Conservation (phyloP, 2,329 filamentous ascomycete genomes). For the Apiospora hydei region DNA sequence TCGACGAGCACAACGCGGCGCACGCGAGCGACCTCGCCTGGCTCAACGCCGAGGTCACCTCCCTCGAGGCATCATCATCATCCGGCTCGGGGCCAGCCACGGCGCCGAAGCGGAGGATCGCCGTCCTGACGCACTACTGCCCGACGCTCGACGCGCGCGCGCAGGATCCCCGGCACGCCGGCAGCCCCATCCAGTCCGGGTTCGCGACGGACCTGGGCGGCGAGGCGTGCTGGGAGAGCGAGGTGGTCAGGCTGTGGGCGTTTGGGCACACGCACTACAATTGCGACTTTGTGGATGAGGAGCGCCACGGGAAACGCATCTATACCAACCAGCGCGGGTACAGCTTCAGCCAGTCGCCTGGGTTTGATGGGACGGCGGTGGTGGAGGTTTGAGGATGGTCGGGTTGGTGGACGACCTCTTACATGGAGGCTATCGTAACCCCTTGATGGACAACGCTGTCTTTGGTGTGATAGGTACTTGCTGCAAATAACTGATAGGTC, state of each 20-base stretch:
- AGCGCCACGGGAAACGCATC: constrained; percentile 40
- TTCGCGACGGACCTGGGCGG: constrained; percentile 50
- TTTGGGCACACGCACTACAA: constrained; percentile 60
- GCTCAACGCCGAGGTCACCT: constrained; percentile 48
- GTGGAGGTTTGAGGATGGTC: constrained; percentile 7
- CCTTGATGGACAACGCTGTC: too few species aligned
- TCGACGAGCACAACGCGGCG: constrained; percentile 45
- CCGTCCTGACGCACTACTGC: constrained; percentile 53
- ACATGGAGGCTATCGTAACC: not conserved
- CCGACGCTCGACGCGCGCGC: constrained; percentile 46
- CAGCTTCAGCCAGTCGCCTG: constrained; percentile 39
- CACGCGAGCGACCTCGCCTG: constrained; percentile 51
- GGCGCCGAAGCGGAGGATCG: constrained; percentile 36
- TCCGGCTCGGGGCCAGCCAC: not conserved
- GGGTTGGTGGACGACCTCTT: too few species aligned
- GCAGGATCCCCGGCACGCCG: constrained; percentile 43
- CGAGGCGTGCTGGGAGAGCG: constrained; percentile 45
- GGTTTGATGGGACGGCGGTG: constrained; percentile 1
- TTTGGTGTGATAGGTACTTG: too few species aligned
- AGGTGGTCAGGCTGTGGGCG: constrained; percentile 51
- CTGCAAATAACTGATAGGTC: too few species aligned
- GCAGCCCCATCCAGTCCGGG: constrained; percentile 38
- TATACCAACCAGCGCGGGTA: constrained; percentile 51
- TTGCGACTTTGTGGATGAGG: constrained; percentile 47
- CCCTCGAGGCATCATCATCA: constrained; percentile 29